These are phyloP conservation scores for Colletotrichum tabaci DNA, from an alignment of 2,329 filamentous ascomycete genomes.

Conservation along the genomic window DNA sequence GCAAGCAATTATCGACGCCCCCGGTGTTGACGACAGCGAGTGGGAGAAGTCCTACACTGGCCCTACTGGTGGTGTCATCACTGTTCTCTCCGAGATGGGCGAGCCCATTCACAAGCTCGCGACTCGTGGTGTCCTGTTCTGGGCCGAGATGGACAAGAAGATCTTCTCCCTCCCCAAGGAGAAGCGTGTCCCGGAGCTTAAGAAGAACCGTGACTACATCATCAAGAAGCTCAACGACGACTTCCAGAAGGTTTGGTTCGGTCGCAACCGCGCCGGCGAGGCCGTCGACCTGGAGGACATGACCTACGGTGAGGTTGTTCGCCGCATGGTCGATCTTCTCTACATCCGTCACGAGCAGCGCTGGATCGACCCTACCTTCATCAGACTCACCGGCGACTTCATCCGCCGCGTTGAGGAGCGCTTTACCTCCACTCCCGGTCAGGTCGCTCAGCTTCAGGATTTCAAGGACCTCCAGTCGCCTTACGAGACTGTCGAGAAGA, in stretches of 20 bases:
- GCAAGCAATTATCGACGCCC: constrained; percentile 89
- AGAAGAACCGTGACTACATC: constrained; percentile 91
- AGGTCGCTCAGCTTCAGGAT: constrained; percentile 88
- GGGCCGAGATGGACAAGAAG: constrained; percentile 99
- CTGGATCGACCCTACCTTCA: constrained; percentile 92
- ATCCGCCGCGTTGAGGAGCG: constrained; percentile 97
- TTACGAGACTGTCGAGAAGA: constrained; percentile 81
- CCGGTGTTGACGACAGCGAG: constrained; percentile 83
- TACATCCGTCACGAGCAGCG: constrained; percentile 92
- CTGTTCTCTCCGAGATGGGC: constrained; percentile 98
- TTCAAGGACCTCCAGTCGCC: constrained; percentile 91
- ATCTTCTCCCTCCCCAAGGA: constrained; percentile 98
- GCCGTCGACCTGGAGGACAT: constrained; percentile 94
- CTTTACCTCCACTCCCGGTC: constrained; percentile 81
- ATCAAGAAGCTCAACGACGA: constrained; percentile 97
- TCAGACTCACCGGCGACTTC: constrained; percentile 90
- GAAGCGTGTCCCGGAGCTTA: constrained; percentile 88
- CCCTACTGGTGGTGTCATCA: constrained; percentile 92
- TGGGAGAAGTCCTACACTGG: constrained; percentile 97
- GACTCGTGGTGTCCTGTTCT: constrained; percentile 95
- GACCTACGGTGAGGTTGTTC: constrained; percentile 92
- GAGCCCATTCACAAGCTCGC: constrained; percentile 99
- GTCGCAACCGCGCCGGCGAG: constrained; percentile 83
- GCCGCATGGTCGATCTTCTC: constrained; percentile 89
- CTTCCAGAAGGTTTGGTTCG: constrained; percentile 98